Evolutionary conservation across 2,329 filamentous ascomycete genomes (phyloP), one percentile per base, ranked within the genome.

Genomic region (Diaporthe citriasiana): DNA sequence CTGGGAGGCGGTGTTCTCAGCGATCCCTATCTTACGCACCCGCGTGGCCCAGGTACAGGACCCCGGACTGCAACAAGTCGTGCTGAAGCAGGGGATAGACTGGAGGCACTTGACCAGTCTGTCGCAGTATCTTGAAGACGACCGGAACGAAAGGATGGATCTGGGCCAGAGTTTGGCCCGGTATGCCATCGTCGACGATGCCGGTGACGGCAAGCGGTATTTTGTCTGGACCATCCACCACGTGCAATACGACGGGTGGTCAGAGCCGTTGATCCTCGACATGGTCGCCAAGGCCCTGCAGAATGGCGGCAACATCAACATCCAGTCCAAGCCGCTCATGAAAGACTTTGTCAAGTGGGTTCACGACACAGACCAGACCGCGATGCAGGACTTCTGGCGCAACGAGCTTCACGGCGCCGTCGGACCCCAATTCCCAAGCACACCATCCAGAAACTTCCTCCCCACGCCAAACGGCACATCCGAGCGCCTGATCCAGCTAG

Each of bases 381-480:
- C 81, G 10, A 82, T 84, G 76, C 79, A 85, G 63, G 79, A 83
- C 4, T 89, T 86, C 77, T 90, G 88, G 88, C 82, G 80, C 55
- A 77, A 81, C 19, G 82, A 86, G 73, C 79, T 89, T 59, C 76
- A 84, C 42, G 85, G 84, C 17, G 84, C 85, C 4, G 82, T 82
- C 42, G 85, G 84, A 3, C 83, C 85, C 63, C 87, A 88, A 59
- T 89, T 89, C 74, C 88, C 88, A 17, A 80, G 81, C 55, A 78
- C 88, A 1, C 87, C 87, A 0, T 85, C 83, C 3, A 80, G 85
- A 75, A 86, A 87, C 76, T 86, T 84, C 53, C 79, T 87, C 42
- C 84, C 84, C 4, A 82, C 79, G 9, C 84, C 87, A 3, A 82
- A 87, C 77, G 82, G 81, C 5, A 75, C 86, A 42, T 63, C 68